Base-by-base conservation (phyloP, 495 filamentous ascomycete genomes). In the Penicillium roqueforti region DNA sequence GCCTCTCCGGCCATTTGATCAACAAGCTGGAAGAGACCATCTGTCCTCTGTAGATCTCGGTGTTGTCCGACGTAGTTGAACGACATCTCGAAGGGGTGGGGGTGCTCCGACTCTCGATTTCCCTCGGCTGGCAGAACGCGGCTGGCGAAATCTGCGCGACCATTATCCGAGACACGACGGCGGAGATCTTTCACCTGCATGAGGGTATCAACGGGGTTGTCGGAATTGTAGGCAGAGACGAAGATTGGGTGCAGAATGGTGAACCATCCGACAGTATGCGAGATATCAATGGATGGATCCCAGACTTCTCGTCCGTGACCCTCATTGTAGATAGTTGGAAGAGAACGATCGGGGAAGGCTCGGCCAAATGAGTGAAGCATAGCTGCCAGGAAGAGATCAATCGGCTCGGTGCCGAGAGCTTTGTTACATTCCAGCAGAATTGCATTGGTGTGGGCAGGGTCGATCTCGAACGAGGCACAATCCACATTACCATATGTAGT, bases 21-120 rank as follows among this genome's bases (percentile, higher is more conserved):
- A 7, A 75, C 71, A 23, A 82, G 78, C 48, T 83, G 78, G 57
- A 89, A 78, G 0, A 89, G 69, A 5, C 80, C 78, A 46, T 83
- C 83, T 19, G 78, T 71, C 25, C 80, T 74, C 65, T 86, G 83
- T 0, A 88, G 60, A 52, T 84, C 80, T 46, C 85, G 83, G 54
- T 83, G 73, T 16, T 82, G 76, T 0, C 84, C 86, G 11, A 84
- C 75, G 55, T 89, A 88, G 58, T 85, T 87, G 66, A 89, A 87
- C 2, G 80, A 80, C 34, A 89, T 79, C 66, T 89, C 87, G 55
- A 88, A 79, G 6, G 85, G 86, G 65, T 74, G 81, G 3, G 79
- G 79, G 14, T 73, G 64, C 20, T 61, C 53, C 37, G 75, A 76
- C 26, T 57, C 57, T 34, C 77, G 70, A 4, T 70, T 57, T 0